Evolutionary conservation across 2,329 filamentous ascomycete species (phyloP), one percentile per base, ranked within the genome.

Genomic region (Herpotrichia juniperi): DNA sequence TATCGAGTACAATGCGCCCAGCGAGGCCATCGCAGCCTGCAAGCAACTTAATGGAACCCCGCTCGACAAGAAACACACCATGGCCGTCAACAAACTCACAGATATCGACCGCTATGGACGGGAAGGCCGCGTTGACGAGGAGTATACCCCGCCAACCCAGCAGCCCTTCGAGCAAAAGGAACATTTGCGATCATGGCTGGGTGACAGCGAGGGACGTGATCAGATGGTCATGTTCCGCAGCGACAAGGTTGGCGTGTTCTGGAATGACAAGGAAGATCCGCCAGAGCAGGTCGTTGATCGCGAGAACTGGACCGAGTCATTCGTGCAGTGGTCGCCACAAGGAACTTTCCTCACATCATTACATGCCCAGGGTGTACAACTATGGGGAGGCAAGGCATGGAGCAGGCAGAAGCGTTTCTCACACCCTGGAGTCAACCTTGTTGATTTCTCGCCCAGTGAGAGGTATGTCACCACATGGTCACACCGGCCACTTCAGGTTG

Each of bases 381-480:
- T 99, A 50, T 99, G 94, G 94, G 94, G 92, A 53, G 94, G 94
- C 47, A 80, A 86, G 50, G 89, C 88, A 17, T 99, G 96, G 91
- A 87, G 87, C 63, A 87, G 94, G 67, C 89, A 96, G 71, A 93
- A 91, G 76, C 88, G 96, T 57, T 97, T 99, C 71, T 89, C 93
- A 42, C 94, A 99, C 76, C 93, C 93, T 1, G 94, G 90, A 58
- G 93, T 97, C 73, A 96, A 97, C 78, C 86, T 97, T 47, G 87
- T 97, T 58, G 93, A 96, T 72, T 99, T 96, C 79, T 99, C 94
- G 4, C 94, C 93, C 17, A 82, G 81, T 72, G 94, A 99, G 78
- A 92, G 89, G 70, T 99, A 96, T 77, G 75, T 99, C 50, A 93
- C 93, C 50, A 97, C 94, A 50, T 99, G 94, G 94, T 97, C 94